Percentiles rank a stretch among this genome's conserved stretches.
These are phyloP conservation scores for Cyclostephanos invisitatus DNA, from an alignment of 108 stramenopile species.

Conservation along the genomic window DNA sequence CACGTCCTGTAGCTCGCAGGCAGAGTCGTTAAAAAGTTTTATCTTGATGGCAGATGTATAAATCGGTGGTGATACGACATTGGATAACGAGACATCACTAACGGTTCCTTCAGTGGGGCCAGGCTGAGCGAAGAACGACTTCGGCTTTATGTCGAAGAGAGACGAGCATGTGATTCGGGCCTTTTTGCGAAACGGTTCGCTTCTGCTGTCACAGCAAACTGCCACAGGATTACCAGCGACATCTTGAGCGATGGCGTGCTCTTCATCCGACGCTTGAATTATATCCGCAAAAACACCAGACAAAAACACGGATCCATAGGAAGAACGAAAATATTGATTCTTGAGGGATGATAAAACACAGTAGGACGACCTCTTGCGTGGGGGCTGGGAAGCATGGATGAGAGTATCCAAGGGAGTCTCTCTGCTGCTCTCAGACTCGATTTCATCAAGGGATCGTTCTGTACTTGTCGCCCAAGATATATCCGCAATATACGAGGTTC, in stretches of 20 bases:
- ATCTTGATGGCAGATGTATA: constrained; percentile 30
- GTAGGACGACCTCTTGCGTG: constrained; percentile 30
- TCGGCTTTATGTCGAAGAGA: constrained; percentile 19
- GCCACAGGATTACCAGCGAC: background rate
- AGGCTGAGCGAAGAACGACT: constrained; percentile 23
- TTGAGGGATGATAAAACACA: constrained; percentile 16
- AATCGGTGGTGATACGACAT: constrained; percentile 39
- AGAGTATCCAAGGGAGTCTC: constrained; percentile 9
- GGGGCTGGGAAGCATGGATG: constrained; percentile 1
- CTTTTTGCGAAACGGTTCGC: constrained; percentile 31
- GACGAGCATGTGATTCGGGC: constrained; percentile 21
- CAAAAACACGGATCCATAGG: constrained; percentile 5
- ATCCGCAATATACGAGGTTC: constrained; percentile 11
- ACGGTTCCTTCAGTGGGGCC: constrained; percentile 18
- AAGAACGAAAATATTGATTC: constrained; percentile 36
- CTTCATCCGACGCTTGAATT: constrained; percentile 28
- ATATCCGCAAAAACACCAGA: constrained; percentile 51
- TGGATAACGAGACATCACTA: constrained; percentile 7
- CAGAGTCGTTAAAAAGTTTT: constrained; percentile 35
- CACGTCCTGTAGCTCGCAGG: constrained; percentile 40
- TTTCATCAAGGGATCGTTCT: constrained; percentile 17
- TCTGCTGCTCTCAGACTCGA: constrained; percentile 26
- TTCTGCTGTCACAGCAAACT: background rate
- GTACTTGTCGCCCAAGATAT: constrained; percentile 16
- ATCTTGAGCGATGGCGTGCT: background rate